phyloP scores from a whole-genome alignment of 1,284 basidiomycete genomes.

The Violaceomyces palustris region DNA sequence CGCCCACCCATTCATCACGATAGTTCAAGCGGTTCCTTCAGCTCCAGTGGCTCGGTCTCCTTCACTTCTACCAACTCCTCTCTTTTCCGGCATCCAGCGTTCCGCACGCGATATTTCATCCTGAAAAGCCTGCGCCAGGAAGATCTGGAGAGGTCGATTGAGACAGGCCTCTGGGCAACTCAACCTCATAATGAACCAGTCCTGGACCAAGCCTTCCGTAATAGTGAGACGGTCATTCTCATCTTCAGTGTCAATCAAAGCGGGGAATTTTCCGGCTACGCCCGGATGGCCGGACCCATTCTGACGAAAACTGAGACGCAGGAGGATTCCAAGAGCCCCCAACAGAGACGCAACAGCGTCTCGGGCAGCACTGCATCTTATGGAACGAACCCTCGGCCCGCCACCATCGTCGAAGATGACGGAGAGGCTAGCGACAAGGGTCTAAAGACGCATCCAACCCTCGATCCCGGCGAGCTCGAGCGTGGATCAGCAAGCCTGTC shows the following conservation, averaged over 20 bases:
- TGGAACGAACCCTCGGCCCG: too few relatives aligned
- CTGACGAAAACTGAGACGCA: slow-evolving; percentile 11
- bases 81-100: slow-evolving; percentile 67
- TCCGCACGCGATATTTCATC: slow-evolving; percentile 84
- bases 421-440: too few relatives aligned
- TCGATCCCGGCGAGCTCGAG: too few relatives aligned
- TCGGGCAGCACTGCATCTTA: too few relatives aligned
- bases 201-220: slow-evolving; percentile 79
- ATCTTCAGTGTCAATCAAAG: slow-evolving; percentile 90
- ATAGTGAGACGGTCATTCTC: slow-evolving; percentile 75
- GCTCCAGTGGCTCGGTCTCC: slow-evolving; percentile 33
- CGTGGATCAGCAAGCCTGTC: too few relatives aligned
- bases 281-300: slow-evolving; percentile 48
- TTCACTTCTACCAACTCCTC: slow-evolving; percentile 56
- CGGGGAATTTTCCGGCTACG: slow-evolving; percentile 56
- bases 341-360: too few relatives aligned
- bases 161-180: slow-evolving; percentile 79
- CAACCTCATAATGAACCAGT: slow-evolving; percentile 80
- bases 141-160: slow-evolving; percentile 79
- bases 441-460: too few relatives aligned
- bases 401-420: too few relatives aligned
- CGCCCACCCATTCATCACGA: neutral
- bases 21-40: slow-evolving; percentile 10
- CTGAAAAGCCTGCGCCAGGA: slow-evolving; percentile 71
- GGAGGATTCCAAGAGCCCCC: too few relatives aligned